Conservation (phyloP, 768 basidiomycete genomes). For the Dacryopinax spathularia region DNA sequence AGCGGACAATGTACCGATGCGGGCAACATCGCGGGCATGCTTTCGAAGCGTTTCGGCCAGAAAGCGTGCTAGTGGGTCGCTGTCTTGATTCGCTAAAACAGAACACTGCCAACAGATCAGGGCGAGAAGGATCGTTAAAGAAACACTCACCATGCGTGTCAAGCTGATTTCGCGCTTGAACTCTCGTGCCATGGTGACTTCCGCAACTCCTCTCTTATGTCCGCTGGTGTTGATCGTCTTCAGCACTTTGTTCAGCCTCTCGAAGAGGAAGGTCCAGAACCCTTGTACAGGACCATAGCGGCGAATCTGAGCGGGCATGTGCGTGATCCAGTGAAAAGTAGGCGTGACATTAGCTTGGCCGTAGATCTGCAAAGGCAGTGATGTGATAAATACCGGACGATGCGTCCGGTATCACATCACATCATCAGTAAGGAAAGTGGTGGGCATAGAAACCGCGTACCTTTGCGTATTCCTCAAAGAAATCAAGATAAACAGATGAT, state of each 20-base stretch:
- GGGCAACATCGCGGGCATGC: neutral
- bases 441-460: no score
- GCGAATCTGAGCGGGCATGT: constrained; percentile 17
- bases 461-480: no score
- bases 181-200: constrained; percentile 22
- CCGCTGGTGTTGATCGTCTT: constrained; percentile 26
- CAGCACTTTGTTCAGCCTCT: constrained; percentile 25
- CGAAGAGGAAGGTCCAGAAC: constrained; percentile 29
- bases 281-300: constrained; percentile 27
- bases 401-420: neutral
- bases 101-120: neutral
- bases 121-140: neutral
- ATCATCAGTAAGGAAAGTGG: no score
- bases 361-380: constrained; percentile 19
- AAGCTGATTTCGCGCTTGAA: constrained; percentile 9
- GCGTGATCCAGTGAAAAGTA: constrained; percentile 28
- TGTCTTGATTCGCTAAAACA: neutral
- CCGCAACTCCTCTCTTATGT: constrained; percentile 22
- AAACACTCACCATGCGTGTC: neutral
- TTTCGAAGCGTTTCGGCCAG: neutral
- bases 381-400: neutral
- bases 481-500: no score
- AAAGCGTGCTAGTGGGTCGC: neutral
- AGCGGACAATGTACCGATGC: neutral
- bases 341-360: constrained; percentile 22